Evolutionary conservation across 495 filamentous ascomycete genomes (phyloP).

Genomic region (Xanthoparmelia taractica): DNA sequence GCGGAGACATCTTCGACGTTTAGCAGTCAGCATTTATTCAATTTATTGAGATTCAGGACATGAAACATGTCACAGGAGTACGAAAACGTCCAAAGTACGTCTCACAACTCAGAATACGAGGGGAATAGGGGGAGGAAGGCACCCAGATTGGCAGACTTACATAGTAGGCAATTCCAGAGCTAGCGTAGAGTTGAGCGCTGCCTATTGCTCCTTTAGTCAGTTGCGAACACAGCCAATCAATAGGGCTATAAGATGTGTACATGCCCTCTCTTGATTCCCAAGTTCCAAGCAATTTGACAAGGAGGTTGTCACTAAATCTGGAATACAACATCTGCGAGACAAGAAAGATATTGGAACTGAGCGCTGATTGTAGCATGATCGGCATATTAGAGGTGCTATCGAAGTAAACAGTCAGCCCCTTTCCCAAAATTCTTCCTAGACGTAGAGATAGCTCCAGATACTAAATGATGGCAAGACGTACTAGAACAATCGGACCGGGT

Average conservation of each 20-base stretch:
- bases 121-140: background rate
- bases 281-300: conserved; percentile 91
- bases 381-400: conserved; percentile 63
- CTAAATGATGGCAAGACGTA: background rate
- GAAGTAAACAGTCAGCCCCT: background rate
- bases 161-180: conserved; percentile 81
- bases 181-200: conserved; percentile 86
- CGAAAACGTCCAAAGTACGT: background rate
- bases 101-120: background rate
- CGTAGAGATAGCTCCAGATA: background rate
- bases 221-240: background rate
- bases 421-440: background rate
- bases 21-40: background rate
- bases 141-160: background rate
- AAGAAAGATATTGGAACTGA: conserved; percentile 95
- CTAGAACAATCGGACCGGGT: conserved; percentile 62
- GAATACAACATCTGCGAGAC: conserved; percentile 99
- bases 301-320: conserved; percentile 95
- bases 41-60: background rate
- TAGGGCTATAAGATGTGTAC: background rate
- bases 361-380: conserved; percentile 97
- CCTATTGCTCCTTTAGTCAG: background rate
- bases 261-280: conserved; percentile 93
- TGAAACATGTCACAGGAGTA: background rate
- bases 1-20: conserved; percentile 67